Base-by-base conservation (phyloP, 1,139 yeast genomes). In the Debaryomycetaceae sp. region DNA sequence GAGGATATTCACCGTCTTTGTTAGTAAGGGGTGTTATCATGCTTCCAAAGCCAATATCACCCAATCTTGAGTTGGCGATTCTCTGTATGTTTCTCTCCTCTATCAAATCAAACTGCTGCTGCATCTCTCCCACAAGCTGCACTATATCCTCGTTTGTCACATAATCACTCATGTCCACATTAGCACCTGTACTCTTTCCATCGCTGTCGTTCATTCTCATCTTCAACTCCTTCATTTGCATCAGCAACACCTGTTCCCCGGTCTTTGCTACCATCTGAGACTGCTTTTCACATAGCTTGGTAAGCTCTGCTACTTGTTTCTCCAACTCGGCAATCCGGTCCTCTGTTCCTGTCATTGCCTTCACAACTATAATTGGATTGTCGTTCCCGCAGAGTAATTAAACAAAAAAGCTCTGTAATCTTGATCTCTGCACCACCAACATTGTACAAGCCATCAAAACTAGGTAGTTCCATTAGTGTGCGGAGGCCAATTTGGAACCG, bases 101-200 rank as follows among this genome's bases (percentile, higher is more conserved):
- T 33, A 84, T 63, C 13, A 69, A 68, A 44, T 87, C 95, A 55
- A 91, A 73, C 65, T 91, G 97, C 5, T 87, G 85, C 64, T 90
- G 97, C 47, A 91, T 68, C 62, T 91, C 98, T 6, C 90, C 90
- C 9, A 90, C 97, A 40, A 88, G 66, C 56, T 86, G 89, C 1
- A 87, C 88, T 17, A 91, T 69, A 57, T 91, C 98, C 47, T 87
- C 95, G 53, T 87, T 84, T 11, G 90, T 82, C 35, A 83, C 86
- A 49, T 75, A 83, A 49, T 86, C 91, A 4, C 78, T 65, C 9
- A 82, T 56, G 50, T 82, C 87, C 22, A 76, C 58, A 45, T 54
- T 56, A 57, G 46, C 5, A 11, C 22, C 27, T 17, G 17, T 24
- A 20, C 42, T 22, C 6, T 42, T 20, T 6, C 31, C 44, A 13